Conservation (phyloP, 108 stramenopile genomes). For the Cyclotella cryptica region DNA sequence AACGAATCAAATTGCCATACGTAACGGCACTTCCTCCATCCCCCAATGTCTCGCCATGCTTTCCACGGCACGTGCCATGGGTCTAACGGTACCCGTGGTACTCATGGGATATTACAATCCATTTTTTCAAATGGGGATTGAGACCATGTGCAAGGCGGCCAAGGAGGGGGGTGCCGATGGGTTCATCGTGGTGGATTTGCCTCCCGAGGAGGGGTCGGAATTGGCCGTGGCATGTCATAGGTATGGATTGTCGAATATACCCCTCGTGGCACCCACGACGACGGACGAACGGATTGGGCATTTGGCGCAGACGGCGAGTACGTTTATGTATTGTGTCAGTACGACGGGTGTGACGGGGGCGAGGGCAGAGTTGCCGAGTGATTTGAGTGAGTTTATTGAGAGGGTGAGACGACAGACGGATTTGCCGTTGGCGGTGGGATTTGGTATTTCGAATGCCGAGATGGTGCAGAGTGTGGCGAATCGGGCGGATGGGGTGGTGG, state of each 20-base stretch:
- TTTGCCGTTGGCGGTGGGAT: slow-evolving; percentile 95
- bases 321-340: slow-evolving; percentile 97
- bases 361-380: slow-evolving; percentile 76
- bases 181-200: slow-evolving; percentile 98
- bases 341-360: slow-evolving; percentile 98
- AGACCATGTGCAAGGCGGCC: slow-evolving; percentile 85
- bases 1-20: slow-evolving; percentile 95
- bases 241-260: slow-evolving; percentile 92
- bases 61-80: slow-evolving; percentile 82
- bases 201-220: slow-evolving; percentile 91
- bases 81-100: slow-evolving; percentile 96
- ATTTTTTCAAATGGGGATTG: slow-evolving; percentile 94
- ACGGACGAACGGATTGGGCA: slow-evolving; percentile 93
- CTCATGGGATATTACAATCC: slow-evolving; percentile 99
- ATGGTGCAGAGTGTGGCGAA: slow-evolving; percentile 93
- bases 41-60: slow-evolving; percentile 88
- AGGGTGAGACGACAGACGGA: slow-evolving; percentile 91
- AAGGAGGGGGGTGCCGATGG: slow-evolving; percentile 91
- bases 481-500: slow-evolving; percentile 96
- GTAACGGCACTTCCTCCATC: slow-evolving; percentile 86
- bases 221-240: slow-evolving; percentile 87
- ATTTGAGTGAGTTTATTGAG: slow-evolving; percentile 90
- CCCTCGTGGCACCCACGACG: slow-evolving; percentile 96
- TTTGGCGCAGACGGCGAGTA: slow-evolving; percentile 86
- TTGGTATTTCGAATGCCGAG: slow-evolving; percentile 92